These are phyloP conservation scores for Adansonia gregorii DNA, from an alignment of 441 rosid species.

Conservation along the genomic window DNA sequence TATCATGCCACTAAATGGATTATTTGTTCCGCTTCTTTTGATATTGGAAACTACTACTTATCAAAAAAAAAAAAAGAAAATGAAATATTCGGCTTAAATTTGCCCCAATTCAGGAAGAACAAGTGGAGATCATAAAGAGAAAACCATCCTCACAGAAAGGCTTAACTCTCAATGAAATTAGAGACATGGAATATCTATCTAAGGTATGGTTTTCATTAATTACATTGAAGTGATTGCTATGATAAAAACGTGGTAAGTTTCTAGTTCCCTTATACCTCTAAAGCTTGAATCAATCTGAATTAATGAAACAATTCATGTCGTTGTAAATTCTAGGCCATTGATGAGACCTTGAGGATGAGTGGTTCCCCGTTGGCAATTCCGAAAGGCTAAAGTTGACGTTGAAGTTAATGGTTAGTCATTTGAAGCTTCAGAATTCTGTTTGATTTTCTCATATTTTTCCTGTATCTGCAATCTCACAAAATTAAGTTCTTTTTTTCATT, in stretches of 20 bases:
- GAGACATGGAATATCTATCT: neutral
- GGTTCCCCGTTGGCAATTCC: slow-evolving; percentile 6
- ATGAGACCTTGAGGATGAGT: slow-evolving; percentile 21
- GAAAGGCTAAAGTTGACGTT: slow-evolving; percentile 28
- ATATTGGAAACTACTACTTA: too few relatives aligned
- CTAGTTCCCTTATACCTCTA: neutral
- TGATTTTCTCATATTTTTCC: neutral
- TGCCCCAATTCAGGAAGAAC: neutral
- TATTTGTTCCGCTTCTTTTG: too few relatives aligned
- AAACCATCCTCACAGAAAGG: neutral
- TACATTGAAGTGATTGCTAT: neutral
- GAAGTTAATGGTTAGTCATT: slow-evolving; percentile 26
- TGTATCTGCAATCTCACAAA: neutral
- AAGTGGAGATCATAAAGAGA: neutral
- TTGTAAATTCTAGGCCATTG: slow-evolving; percentile 22
- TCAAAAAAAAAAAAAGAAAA: too few relatives aligned
- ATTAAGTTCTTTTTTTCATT: too few relatives aligned
- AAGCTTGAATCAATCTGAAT: neutral
- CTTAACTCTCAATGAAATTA: neutral
- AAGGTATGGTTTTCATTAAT: slow-evolving; percentile 13
- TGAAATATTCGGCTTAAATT: too few relatives aligned
- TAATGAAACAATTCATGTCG: neutral
- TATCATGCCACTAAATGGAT: too few relatives aligned
- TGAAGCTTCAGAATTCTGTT: neutral
- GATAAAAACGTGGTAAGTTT: neutral